Evolutionary conservation across 495 filamentous ascomycete species (phyloP).

Genomic region (Stereocaulon alpinum): DNA sequence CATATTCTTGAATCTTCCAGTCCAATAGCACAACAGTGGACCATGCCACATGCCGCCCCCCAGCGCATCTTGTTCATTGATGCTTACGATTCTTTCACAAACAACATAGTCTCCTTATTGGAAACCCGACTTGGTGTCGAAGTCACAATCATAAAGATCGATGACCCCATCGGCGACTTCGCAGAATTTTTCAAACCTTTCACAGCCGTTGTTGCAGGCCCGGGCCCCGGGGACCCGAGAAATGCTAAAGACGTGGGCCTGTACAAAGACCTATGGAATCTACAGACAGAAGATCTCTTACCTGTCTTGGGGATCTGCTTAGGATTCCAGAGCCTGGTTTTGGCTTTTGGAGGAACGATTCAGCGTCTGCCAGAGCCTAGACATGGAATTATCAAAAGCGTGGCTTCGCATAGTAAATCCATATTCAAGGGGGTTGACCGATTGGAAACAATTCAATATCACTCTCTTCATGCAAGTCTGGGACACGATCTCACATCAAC

Average conservation of each 20-base stretch:
- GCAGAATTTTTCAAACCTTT: slow-evolving; percentile 46
- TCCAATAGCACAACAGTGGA: neutral
- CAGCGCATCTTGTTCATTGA: slow-evolving; percentile 71
- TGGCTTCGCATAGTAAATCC: slow-evolving; percentile 41
- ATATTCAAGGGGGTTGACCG: slow-evolving; percentile 47
- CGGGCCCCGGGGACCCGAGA: slow-evolving; percentile 62
- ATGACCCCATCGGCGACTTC: slow-evolving; percentile 37
- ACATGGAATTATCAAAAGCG: slow-evolving; percentile 66
- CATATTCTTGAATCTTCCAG: neutral
- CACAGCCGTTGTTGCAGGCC: slow-evolving; percentile 70
- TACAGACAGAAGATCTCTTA: slow-evolving; percentile 45
- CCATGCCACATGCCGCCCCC: slow-evolving; percentile 8
- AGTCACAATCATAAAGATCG: slow-evolving; percentile 64
- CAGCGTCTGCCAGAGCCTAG: slow-evolving; percentile 53
- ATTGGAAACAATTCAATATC: slow-evolving; percentile 73
- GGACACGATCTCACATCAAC: slow-evolving; percentile 26
- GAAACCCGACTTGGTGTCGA: slow-evolving; percentile 34
- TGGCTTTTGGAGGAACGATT: slow-evolving; percentile 55
- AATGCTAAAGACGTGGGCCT: slow-evolving; percentile 67
- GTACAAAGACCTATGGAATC: slow-evolving; percentile 65
- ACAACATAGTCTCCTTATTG: slow-evolving; percentile 80
- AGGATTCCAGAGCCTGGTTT: slow-evolving; percentile 76
- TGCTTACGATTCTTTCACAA: slow-evolving; percentile 90
- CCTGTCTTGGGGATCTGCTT: slow-evolving; percentile 86
- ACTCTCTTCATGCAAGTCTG: slow-evolving; percentile 66